Percentiles rank a stretch among this genome's conserved stretches.
These are phyloP conservation scores for Skeletonema potamos DNA, from an alignment of 108 stramenopile genomes.

Conservation along the genomic window DNA sequence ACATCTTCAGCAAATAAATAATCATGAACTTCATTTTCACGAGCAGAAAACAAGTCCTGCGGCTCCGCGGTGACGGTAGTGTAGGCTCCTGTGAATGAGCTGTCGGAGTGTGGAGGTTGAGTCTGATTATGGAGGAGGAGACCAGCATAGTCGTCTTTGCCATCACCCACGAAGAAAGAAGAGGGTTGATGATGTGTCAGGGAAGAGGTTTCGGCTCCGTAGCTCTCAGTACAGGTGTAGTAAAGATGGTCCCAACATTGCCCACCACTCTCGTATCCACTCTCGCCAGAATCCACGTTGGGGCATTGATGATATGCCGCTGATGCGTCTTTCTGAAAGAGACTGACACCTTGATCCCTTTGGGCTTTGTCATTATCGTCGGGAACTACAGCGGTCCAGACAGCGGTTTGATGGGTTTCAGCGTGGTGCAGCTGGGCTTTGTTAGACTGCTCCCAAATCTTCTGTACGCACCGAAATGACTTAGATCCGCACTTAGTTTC, in stretches of 20 bases:
- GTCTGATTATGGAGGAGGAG: not conserved
- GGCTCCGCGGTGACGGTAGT: not conserved
- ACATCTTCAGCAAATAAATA: not conserved
- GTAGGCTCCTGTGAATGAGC: not conserved
- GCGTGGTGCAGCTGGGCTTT: not conserved
- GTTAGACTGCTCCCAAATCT: constrained; percentile 38
- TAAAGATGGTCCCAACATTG: not conserved
- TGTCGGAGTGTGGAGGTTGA: not conserved
- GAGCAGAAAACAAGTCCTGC: not conserved
- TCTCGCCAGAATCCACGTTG: not conserved
- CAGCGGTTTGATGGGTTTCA: not conserved
- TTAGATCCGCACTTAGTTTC: constrained; percentile 29
- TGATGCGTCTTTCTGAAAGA: constrained; percentile 9
- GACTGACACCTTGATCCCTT: not conserved
- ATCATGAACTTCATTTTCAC: not conserved
- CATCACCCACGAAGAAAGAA: not conserved
- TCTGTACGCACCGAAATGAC: constrained; percentile 32
- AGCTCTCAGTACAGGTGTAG: not conserved
- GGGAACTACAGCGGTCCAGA: not conserved
- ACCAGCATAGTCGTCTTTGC: not conserved
- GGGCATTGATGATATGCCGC: not conserved
- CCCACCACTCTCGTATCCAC: not conserved
- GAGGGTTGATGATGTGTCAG: not conserved
- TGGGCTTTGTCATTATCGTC: not conserved
- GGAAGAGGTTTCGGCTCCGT: not conserved